Conservation (phyloP, 345 rosid genomes). For the Eucalyptus marginata region DNA sequence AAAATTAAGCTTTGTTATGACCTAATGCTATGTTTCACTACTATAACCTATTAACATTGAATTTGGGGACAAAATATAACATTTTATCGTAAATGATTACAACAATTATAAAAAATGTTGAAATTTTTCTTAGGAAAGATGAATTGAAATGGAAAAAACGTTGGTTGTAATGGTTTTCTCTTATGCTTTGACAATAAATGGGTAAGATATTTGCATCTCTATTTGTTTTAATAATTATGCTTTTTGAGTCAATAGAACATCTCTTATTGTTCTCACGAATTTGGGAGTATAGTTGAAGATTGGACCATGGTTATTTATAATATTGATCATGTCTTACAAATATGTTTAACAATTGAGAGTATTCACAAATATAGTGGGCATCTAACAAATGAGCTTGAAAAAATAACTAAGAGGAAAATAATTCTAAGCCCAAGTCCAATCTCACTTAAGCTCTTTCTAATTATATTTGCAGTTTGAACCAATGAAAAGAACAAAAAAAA, state of each 20-base stretch:
- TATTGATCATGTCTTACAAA: fast-evolving
- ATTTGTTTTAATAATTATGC: not conserved
- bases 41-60: not conserved
- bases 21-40: not conserved
- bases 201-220: not conserved
- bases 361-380: no score
- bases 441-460: no score
- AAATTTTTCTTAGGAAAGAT: not conserved
- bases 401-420: no score
- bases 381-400: no score
- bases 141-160: not conserved
- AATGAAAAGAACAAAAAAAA: no score
- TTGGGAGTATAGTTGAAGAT: no score
- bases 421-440: no score
- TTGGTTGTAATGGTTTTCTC: not conserved
- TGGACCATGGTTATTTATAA: no score
- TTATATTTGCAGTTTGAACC: no score
- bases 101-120: not conserved
- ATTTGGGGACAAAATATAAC: no score
- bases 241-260: not conserved
- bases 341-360: no score
- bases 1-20: no score
- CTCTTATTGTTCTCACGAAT: not conserved
- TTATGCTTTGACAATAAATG: not conserved
- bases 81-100: not conserved